Conservation (phyloP, 371 early-diverging fungal genomes). For the Ecytonucleospora hepatopenaei region DNA sequence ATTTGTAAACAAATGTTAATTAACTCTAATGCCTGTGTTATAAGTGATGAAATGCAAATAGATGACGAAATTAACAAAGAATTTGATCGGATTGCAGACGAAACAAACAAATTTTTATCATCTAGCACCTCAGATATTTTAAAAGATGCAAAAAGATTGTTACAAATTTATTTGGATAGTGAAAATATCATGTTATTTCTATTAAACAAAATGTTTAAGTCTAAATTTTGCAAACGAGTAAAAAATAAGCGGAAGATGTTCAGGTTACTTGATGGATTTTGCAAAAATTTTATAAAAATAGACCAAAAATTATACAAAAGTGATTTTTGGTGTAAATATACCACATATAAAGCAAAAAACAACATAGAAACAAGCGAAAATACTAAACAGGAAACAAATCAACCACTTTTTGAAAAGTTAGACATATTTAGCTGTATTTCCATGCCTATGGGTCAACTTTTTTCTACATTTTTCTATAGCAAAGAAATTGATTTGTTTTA, state of each 20-base stretch:
- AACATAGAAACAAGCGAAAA: conserved; percentile 1
- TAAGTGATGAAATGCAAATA: not conserved
- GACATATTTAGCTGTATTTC: conserved; percentile 2
- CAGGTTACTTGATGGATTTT: conserved; percentile 9
- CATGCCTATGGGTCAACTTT: conserved; percentile 20
- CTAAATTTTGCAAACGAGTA: not conserved
- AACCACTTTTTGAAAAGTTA: not conserved
- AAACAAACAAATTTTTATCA: not conserved
- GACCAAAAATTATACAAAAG: not conserved
- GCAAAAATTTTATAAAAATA: not conserved
- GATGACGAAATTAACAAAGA: not conserved
- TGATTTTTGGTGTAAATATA: not conserved
- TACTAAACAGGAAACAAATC: not conserved
- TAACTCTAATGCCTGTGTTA: not conserved
- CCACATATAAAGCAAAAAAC: not conserved
- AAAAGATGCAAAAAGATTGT: not conserved
- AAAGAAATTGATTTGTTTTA: not conserved
- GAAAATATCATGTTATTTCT: conserved; percentile 4
- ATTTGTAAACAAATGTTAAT: not conserved
- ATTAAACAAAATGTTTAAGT: conserved; percentile 22
- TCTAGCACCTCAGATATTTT: conserved; percentile 3
- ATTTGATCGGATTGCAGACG: not conserved
- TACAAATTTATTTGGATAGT: conserved; percentile 10
- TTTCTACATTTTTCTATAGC: not conserved
- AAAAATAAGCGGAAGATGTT: conserved; percentile 3